Evolutionary conservation across 495 filamentous ascomycete genomes (phyloP).

Genomic region (Penicillium parvum): DNA sequence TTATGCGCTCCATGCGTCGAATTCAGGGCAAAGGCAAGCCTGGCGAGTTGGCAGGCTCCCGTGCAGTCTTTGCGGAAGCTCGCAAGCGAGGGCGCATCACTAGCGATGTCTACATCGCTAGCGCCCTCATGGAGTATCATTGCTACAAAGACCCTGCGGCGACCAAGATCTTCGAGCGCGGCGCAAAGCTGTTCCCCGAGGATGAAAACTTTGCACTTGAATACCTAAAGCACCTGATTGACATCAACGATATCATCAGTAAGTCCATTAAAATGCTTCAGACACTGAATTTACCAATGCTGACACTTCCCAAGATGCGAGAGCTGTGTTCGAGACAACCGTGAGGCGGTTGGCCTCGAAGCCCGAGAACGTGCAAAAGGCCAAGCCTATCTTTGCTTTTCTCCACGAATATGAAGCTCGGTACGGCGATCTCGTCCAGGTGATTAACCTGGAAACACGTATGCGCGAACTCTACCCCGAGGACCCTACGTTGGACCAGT

Average conservation of each 20-base stretch:
- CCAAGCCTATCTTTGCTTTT: conserved; percentile 79
- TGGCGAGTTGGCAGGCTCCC: conserved; percentile 65
- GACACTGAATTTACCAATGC: background rate
- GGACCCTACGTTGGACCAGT: conserved; percentile 70
- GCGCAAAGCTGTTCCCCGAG: conserved; percentile 84
- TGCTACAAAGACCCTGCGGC: conserved; percentile 92
- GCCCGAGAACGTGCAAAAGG: conserved; percentile 63
- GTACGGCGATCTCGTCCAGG: conserved; percentile 84
- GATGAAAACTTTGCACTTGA: conserved; percentile 89
- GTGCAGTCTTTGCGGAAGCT: conserved; percentile 83
- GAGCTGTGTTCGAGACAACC: conserved; percentile 90
- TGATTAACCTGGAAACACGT: conserved; percentile 82
- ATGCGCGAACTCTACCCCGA: conserved; percentile 91
- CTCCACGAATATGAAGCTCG: conserved; percentile 94
- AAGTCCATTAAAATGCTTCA: conserved; percentile 41
- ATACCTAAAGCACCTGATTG: conserved; percentile 89
- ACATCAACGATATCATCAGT: conserved; percentile 90
- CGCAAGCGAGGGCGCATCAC: conserved; percentile 79
- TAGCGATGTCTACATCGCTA: conserved; percentile 89
- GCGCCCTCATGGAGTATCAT: conserved; percentile 86
- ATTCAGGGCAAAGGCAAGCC: conserved; percentile 87
- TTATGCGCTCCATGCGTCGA: conserved; percentile 90
- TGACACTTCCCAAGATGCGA: conserved; percentile 62
- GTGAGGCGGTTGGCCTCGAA: conserved; percentile 73
- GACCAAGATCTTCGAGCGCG: conserved; percentile 91